Conservation (phyloP, 176 grass and related monocot species). For the Sorghum bicolor region DNA sequence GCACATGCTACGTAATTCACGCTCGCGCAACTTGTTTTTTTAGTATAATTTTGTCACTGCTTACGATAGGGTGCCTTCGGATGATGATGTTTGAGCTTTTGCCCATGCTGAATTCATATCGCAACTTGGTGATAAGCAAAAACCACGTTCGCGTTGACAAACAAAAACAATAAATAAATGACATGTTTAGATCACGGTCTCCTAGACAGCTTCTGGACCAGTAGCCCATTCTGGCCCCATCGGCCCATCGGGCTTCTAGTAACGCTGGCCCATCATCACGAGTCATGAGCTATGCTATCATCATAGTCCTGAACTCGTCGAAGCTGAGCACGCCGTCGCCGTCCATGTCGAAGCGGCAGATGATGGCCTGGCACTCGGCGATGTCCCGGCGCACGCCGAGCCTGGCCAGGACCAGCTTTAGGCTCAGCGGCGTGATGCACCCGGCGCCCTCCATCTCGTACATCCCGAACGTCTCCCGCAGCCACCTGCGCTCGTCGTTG, state of each 20-base stretch:
- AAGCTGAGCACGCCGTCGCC: constrained; percentile 39
- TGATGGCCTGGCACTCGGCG: constrained; percentile 24
- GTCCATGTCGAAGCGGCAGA: constrained; percentile 35
- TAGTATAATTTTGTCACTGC: background rate
- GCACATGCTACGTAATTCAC: background rate
- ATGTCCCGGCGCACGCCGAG: constrained; percentile 9
- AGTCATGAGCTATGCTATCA: background rate
- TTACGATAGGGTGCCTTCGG: too few relatives aligned
- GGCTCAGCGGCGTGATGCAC: constrained; percentile 34
- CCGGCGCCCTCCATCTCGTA: constrained; percentile 37
- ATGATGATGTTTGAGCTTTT: too few relatives aligned
- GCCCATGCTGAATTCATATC: background rate
- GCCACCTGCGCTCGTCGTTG: background rate
- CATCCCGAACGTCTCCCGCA: constrained; percentile 25
- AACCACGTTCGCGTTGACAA: background rate
- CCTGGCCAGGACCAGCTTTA: constrained; percentile 13
- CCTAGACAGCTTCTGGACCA: background rate
- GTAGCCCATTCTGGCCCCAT: background rate
- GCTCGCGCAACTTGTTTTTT: background rate
- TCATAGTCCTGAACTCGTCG: constrained; percentile 42
- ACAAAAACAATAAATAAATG: background rate
- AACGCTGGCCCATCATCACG: too few relatives aligned
- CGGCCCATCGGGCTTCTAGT: background rate
- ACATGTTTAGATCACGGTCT: too few relatives aligned
- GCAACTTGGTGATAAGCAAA: background rate